A percentile compares a stretch with the other conserved stretches of the same genome.
These are phyloP conservation scores for Nelumbo lutea DNA, from an alignment of 164 flowering plant genomes.

Conservation along the genomic window DNA sequence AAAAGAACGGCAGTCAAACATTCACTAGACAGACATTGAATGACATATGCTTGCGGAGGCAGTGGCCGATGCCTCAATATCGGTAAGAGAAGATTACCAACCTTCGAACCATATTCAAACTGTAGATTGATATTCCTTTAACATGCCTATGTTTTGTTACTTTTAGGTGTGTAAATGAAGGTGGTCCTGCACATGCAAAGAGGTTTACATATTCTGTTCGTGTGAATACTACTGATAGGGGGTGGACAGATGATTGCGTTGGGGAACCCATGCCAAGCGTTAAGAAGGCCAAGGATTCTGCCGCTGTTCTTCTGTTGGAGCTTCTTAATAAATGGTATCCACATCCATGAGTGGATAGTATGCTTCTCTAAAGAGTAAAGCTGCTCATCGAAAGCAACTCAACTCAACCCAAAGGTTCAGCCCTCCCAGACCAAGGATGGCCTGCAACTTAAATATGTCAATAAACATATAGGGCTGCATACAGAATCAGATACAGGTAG, in stretches of 20 bases:
- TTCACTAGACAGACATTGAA: constrained; percentile 93
- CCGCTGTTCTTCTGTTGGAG: constrained; percentile 81
- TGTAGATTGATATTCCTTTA: constrained; percentile 1
- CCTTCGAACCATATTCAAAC: not conserved
- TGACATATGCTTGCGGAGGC: constrained; percentile 87
- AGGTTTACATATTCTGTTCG: constrained; percentile 86
- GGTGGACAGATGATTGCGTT: constrained; percentile 92
- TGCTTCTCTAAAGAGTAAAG: too few species aligned
- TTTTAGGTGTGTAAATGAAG: constrained; percentile 77
- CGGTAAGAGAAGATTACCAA: constrained; percentile 34
- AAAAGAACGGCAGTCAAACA: constrained; percentile 66
- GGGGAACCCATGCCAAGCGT: constrained; percentile 99
- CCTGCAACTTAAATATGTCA: too few species aligned
- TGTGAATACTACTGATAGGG: constrained; percentile 77
- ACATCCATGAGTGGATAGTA: constrained; percentile 3
- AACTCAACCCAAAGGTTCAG: too few species aligned
- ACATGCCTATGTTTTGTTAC: not conserved
- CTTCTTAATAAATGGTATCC: constrained; percentile 65
- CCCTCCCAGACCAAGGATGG: not conserved
- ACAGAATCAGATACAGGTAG: too few species aligned
- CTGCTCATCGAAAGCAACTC: too few species aligned
- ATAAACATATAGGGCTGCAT: too few species aligned
- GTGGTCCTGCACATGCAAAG: constrained; percentile 99
- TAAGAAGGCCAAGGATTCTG: constrained; percentile 96
- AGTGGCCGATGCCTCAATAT: constrained; percentile 99